Percentiles rank a stretch among this genome's conserved stretches.
Conservation (phyloP, 2,329 filamentous ascomycete species). For the Colletotrichum sp. region DNA sequence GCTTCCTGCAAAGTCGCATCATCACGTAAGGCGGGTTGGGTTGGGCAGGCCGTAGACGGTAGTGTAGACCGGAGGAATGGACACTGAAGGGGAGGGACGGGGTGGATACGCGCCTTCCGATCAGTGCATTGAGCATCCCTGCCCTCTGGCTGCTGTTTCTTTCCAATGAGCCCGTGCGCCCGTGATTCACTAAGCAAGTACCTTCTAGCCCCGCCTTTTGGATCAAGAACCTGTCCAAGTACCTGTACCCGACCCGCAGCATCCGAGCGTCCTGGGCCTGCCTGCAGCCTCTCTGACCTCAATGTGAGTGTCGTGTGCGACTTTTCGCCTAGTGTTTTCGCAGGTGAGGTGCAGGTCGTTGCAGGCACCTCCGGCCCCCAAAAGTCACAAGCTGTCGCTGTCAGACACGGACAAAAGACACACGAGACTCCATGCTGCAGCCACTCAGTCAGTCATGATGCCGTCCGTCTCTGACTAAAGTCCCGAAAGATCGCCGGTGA, state of each 20-base stretch:
- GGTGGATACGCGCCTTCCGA: background rate
- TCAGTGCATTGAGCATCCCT: background rate
- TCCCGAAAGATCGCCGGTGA: background rate
- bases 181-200: background rate
- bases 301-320: background rate
- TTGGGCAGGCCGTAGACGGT: background rate
- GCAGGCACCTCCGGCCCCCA: background rate
- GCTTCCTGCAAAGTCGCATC: conserved; percentile 2
- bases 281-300: background rate
- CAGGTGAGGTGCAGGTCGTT: background rate
- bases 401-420: background rate
- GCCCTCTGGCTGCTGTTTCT: background rate
- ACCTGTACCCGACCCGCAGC: conserved; percentile 16
- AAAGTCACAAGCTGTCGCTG: background rate
- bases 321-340: background rate
- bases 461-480: background rate
- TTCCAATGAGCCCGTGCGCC: background rate
- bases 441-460: background rate
- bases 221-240: background rate
- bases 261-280: conserved; percentile 2
- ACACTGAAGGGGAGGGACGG: background rate
- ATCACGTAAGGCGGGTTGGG: conserved; percentile 16
- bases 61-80: background rate
- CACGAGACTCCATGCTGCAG: background rate
- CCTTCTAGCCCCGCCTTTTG: background rate